These are phyloP conservation scores for Volvox carteri DNA, from an alignment of 163 green algal species.

Conservation along the genomic window DNA sequence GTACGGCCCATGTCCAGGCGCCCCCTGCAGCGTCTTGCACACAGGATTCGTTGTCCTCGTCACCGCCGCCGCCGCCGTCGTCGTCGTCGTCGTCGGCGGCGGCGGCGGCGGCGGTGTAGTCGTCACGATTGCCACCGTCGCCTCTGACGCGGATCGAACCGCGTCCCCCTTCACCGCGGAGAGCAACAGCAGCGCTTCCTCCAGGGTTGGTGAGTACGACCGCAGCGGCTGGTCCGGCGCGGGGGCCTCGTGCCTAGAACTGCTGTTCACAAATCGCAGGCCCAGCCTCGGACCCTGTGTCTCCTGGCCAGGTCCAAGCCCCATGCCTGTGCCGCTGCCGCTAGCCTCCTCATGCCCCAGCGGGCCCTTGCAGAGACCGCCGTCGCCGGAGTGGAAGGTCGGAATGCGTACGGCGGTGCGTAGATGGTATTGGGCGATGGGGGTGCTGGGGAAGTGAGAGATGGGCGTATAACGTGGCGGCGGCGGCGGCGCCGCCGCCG, in stretches of 20 bases:
- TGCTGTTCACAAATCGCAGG: too few species aligned
- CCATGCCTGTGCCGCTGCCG: not conserved
- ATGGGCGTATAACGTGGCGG: too few species aligned
- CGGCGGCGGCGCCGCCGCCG: too few species aligned
- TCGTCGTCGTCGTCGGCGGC: not conserved
- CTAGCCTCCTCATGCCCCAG: not conserved
- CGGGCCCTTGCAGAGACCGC: not conserved
- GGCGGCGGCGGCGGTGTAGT: not conserved
- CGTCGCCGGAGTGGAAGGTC: not conserved
- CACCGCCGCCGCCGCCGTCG: not conserved
- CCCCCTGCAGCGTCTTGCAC: not conserved
- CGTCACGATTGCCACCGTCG: not conserved
- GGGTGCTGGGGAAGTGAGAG: too few species aligned
- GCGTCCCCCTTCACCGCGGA: not conserved
- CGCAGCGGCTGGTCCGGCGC: not conserved
- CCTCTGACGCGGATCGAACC: not conserved
- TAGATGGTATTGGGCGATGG: too few species aligned
- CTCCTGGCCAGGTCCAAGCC: not conserved
- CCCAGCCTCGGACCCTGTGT: too few species aligned
- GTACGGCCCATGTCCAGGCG: not conserved
- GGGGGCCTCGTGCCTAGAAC: too few species aligned
- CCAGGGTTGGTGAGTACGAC: not conserved
- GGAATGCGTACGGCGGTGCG: not conserved
- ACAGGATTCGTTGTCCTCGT: too few species aligned
- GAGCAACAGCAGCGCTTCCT: conserved; percentile 7